Evolutionary conservation across 768 basidiomycete species (phyloP).

Genomic region (Russula ochroleuca): DNA sequence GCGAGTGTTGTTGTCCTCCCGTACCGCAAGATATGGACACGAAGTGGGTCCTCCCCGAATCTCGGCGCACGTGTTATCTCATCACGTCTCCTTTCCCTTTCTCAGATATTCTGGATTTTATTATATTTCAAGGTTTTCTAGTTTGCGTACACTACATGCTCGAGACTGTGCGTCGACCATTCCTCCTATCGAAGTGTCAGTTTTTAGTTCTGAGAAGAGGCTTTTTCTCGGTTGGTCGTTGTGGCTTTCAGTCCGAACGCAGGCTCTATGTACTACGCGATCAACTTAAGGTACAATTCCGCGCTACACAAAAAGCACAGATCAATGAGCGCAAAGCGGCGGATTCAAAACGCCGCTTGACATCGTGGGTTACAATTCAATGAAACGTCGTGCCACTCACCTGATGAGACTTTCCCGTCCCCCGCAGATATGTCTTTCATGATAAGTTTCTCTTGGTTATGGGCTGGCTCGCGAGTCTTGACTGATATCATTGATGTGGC

Average conservation of each 20-base stretch:
- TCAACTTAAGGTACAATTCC: slow-evolving; percentile 52
- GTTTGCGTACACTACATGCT: slow-evolving; percentile 57
- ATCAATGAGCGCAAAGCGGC: slow-evolving; percentile 62
- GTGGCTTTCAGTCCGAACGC: slow-evolving; percentile 38
- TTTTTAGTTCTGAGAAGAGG: neutral
- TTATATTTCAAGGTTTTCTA: slow-evolving; percentile 76
- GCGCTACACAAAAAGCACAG: slow-evolving; percentile 57
- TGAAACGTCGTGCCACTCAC: neutral
- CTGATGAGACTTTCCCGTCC: neutral
- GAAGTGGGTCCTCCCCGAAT: slow-evolving; percentile 35
- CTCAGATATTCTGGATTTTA: slow-evolving; percentile 61
- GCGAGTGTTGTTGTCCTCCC: slow-evolving; percentile 39
- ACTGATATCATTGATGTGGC: slow-evolving; percentile 26
- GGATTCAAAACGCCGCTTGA: slow-evolving; percentile 78
- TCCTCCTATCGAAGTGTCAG: neutral
- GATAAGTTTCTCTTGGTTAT: slow-evolving; percentile 48
- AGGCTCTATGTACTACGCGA: slow-evolving; percentile 48
- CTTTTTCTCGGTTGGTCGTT: neutral
- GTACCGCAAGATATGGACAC: slow-evolving; percentile 36
- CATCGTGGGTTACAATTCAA: slow-evolving; percentile 55
- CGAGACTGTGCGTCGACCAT: slow-evolving; percentile 38
- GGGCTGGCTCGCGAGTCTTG: slow-evolving; percentile 33
- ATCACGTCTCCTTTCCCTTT: slow-evolving; percentile 2
- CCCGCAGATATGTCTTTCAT: slow-evolving; percentile 66
- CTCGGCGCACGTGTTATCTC: slow-evolving; percentile 4